These are phyloP conservation scores for Phanerochaete carnosa DNA, from an alignment of 768 basidiomycete genomes.

Conservation along the genomic window DNA sequence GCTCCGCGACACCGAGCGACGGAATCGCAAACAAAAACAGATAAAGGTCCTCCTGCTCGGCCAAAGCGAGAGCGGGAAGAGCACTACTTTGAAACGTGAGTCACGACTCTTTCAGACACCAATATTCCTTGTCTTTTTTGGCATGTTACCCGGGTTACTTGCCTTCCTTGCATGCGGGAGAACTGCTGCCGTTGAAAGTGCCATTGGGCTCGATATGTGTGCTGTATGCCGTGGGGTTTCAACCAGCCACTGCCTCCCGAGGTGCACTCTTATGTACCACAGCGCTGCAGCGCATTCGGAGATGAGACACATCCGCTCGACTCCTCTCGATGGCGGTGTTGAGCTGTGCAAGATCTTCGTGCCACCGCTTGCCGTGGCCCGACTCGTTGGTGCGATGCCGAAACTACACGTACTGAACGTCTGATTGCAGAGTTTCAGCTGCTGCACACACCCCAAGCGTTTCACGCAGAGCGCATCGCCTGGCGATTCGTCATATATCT, in stretches of 20 bases:
- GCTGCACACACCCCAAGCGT: conserved; percentile 71
- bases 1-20: conserved; percentile 64
- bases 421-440: conserved; percentile 71
- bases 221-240: not conserved
- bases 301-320: not conserved
- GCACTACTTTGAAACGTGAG: conserved; percentile 86
- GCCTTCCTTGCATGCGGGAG: not conserved
- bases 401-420: not conserved
- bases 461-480: conserved; percentile 76
- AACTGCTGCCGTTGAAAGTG: not conserved
- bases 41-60: conserved; percentile 79
- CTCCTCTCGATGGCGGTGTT: not conserved
- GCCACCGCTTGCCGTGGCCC: not conserved
- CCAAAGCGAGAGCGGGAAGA: conserved; percentile 89
- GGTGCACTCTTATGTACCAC: not conserved
- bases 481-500: conserved; percentile 89
- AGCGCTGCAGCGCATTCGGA: not conserved
- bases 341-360: not conserved
- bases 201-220: not conserved
- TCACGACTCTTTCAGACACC: conserved; percentile 17
- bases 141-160: not conserved
- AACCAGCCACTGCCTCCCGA: not conserved
- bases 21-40: conserved; percentile 55
- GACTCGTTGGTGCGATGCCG: not conserved
- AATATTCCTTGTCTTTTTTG: not conserved